These are phyloP conservation scores for Elymus sibiricus DNA, from an alignment of 176 grass and related monocot genomes.

Conservation along the genomic window DNA sequence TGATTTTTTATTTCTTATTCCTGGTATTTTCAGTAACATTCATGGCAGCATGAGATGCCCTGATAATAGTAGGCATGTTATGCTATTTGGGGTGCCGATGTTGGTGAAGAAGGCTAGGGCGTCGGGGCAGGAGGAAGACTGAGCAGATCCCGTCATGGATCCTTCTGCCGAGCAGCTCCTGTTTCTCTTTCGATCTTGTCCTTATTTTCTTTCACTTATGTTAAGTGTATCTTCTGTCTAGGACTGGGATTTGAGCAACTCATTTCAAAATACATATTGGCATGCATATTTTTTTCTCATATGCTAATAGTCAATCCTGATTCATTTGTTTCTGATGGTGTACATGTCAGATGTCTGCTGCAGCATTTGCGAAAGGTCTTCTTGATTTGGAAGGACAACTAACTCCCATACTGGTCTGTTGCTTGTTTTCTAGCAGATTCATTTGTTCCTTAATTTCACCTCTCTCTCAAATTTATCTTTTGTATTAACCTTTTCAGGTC, in stretches of 20 bases:
- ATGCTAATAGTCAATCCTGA: conserved; percentile 9
- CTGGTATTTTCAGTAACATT: neutral
- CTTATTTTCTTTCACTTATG: neutral
- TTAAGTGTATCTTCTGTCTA: neutral
- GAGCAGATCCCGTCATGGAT: neutral
- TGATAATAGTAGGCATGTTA: neutral
- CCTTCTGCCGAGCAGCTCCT: neutral
- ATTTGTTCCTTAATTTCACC: conserved; percentile 17
- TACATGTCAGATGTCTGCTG: conserved; percentile 82
- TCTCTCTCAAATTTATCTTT: conserved; percentile 9
- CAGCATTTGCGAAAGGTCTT: conserved; percentile 99
- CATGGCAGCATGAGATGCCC: neutral
- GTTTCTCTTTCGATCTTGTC: neutral
- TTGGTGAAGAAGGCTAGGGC: neutral
- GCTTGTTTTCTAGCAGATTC: conserved; percentile 11
- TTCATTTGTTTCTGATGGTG: conserved; percentile 6
- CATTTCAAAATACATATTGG: conserved; percentile 7
- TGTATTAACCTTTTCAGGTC: conserved; percentile 52
- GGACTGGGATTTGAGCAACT: neutral
- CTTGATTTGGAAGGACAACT: conserved; percentile 99
- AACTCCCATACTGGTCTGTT: conserved; percentile 91
- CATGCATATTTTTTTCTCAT: neutral
- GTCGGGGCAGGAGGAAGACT: neutral
- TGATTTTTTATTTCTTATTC: neutral
- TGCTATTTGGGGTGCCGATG: neutral